These are phyloP conservation scores for Mucor racemosus DNA, from an alignment of 371 early-diverging fungal species.

Conservation along the genomic window DNA sequence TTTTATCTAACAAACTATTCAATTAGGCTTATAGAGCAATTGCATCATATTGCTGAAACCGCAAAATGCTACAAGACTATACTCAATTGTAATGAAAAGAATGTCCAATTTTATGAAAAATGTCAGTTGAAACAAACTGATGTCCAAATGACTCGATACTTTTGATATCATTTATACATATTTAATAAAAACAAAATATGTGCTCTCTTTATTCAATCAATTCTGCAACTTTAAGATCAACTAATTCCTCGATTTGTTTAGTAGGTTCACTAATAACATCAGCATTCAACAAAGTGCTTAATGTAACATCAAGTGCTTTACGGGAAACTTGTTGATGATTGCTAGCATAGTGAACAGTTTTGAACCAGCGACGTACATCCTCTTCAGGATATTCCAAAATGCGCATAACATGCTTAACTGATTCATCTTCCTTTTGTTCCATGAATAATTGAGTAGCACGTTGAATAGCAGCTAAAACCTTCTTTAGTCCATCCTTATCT, in stretches of 20 bases:
- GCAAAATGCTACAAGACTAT: slow-evolving; percentile 78
- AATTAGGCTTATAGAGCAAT: slow-evolving; percentile 64
- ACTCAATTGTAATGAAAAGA: slow-evolving; percentile 87
- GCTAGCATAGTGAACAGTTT: slow-evolving; percentile 64
- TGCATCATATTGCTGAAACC: slow-evolving; percentile 56
- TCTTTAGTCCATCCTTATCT: slow-evolving; percentile 33
- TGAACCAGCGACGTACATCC: slow-evolving; percentile 80
- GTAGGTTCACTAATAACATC: slow-evolving; percentile 53
- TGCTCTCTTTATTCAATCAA: slow-evolving; percentile 16
- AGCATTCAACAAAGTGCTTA: slow-evolving; percentile 59
- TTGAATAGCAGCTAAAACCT: slow-evolving; percentile 52
- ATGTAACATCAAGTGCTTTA: slow-evolving; percentile 53
- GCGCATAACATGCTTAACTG: slow-evolving; percentile 59
- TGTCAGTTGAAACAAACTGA: slow-evolving; percentile 89
- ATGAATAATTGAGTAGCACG: slow-evolving; percentile 54
- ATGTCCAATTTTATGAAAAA: slow-evolving; percentile 93
- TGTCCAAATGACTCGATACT: slow-evolving; percentile 83
- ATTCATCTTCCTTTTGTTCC: slow-evolving; percentile 50
- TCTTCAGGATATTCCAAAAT: slow-evolving; percentile 61
- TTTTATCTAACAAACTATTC: not conserved
- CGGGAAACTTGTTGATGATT: slow-evolving; percentile 56
- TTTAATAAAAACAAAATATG: not conserved
- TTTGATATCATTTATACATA: slow-evolving; percentile 5
- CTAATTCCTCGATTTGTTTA: slow-evolving; percentile 29
- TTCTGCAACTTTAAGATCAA: slow-evolving; percentile 27